Evolutionary conservation across 169 alveolate genomes (phyloP).

Genomic region (Hepatocystis sp.): DNA sequence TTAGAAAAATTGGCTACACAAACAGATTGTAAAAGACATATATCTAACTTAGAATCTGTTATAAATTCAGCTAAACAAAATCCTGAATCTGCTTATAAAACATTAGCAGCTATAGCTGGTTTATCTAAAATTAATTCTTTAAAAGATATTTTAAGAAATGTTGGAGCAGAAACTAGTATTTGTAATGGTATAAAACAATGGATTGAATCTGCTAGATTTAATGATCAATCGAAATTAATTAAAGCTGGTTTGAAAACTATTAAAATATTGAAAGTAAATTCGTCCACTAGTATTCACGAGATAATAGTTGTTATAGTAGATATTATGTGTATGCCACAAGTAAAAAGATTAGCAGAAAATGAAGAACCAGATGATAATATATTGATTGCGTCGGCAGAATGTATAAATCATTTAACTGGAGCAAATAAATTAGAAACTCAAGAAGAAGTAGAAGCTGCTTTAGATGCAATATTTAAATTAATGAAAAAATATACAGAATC

Average conservation of each 20-base stretch:
- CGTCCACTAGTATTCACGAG: conserved; percentile 75
- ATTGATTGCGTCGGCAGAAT: conserved; percentile 85
- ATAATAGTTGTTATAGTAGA: conserved; percentile 79
- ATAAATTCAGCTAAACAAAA: conserved; percentile 83
- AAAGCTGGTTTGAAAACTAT: conserved; percentile 88
- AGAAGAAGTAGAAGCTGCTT: conserved; percentile 80
- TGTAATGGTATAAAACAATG: conserved; percentile 84
- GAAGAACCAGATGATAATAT: conserved; percentile 91
- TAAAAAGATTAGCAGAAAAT: conserved; percentile 87
- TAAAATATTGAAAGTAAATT: conserved; percentile 79
- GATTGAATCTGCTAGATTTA: conserved; percentile 87
- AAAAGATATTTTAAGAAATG: conserved; percentile 76
- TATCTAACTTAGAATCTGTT: conserved; percentile 81
- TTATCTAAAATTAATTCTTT: conserved; percentile 86
- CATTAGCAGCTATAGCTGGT: conserved; percentile 93
- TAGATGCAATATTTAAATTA: conserved; percentile 85
- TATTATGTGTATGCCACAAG: conserved; percentile 86
- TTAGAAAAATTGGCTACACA: conserved; percentile 91
- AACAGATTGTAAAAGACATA: conserved; percentile 89
- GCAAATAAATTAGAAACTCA: conserved; percentile 77
- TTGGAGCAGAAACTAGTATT: conserved; percentile 78
- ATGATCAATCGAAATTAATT: conserved; percentile 86
- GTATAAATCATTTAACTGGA: conserved; percentile 83
- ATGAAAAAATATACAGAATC: conserved; percentile 90
- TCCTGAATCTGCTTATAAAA: conserved; percentile 89